phyloP scores from a whole-genome alignment of 2,329 filamentous ascomycete species.

The Mycogone perniciosa region DNA sequence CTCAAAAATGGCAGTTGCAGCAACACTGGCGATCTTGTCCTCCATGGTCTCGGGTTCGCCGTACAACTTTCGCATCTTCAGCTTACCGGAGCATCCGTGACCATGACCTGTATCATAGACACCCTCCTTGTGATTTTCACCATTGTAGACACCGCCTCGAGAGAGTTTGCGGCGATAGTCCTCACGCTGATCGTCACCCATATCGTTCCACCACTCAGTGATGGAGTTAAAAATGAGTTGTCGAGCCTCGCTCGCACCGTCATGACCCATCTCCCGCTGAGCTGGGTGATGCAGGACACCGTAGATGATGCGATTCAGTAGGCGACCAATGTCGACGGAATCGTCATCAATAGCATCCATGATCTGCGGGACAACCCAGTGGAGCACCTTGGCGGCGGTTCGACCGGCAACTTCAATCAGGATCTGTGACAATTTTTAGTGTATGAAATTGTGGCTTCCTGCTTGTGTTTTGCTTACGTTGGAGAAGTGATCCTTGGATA shows the following conservation, averaged over 20 bases:
- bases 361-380: conserved; percentile 83
- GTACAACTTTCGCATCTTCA: conserved; percentile 68
- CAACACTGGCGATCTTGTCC: conserved; percentile 50
- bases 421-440: conserved; percentile 34
- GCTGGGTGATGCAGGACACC: conserved; percentile 88
- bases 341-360: conserved; percentile 86
- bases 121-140: conserved; percentile 80
- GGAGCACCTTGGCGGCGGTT: conserved; percentile 69
- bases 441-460: neutral
- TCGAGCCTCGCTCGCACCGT: conserved; percentile 67
- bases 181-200: conserved; percentile 55
- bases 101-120: conserved; percentile 78
- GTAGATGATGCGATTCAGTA: conserved; percentile 68
- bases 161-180: conserved; percentile 69
- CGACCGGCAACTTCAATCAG: conserved; percentile 85
- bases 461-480: conserved; percentile 47
- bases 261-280: conserved; percentile 61
- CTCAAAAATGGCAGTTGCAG: conserved; percentile 50
- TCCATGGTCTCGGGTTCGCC: conserved; percentile 43
- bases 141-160: conserved; percentile 67
- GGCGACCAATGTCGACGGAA: conserved; percentile 58
- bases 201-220: conserved; percentile 72
- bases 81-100: conserved; percentile 73
- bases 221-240: conserved; percentile 73
- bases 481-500: conserved; percentile 92